Evolutionary conservation across 2,329 filamentous ascomycete genomes (phyloP).

Genomic region (Coniochaeta pulveracea): DNA sequence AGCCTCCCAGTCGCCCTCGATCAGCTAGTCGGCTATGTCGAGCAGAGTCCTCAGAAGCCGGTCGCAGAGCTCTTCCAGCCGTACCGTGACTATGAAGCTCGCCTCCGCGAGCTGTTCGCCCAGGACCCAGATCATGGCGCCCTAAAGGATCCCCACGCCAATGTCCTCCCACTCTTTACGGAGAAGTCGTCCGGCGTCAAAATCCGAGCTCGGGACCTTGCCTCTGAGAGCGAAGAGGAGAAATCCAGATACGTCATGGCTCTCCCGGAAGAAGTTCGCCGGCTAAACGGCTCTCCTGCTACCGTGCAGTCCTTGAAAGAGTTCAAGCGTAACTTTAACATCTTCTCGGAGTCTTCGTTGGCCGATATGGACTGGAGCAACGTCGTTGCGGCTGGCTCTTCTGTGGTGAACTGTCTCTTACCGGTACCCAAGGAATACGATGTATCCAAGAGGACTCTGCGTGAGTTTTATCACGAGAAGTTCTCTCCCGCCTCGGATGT

Average conservation of each 20-base stretch:
- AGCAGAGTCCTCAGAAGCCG: constrained; percentile 37
- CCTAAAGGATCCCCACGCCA: constrained; percentile 45
- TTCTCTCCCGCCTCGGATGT: constrained; percentile 78
- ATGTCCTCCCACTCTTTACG: constrained; percentile 56
- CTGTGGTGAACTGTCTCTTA: constrained; percentile 68
- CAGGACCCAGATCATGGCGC: constrained; percentile 51
- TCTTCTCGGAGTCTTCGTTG: constrained; percentile 73
- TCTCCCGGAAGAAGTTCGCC: constrained; percentile 49
- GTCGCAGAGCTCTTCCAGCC: constrained; percentile 50
- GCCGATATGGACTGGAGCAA: constrained; percentile 72
- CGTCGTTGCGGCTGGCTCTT: constrained; percentile 69
- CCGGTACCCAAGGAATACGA: constrained; percentile 54
- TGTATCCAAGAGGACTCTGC: constrained; percentile 48
- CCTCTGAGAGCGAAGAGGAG: constrained; percentile 45
- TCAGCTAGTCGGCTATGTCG: constrained; percentile 40
- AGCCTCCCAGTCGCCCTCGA: constrained; percentile 32
- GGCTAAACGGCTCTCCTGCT: constrained; percentile 50
- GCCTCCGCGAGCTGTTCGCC: constrained; percentile 56
- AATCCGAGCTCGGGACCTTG: constrained; percentile 49
- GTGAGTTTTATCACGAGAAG: constrained; percentile 71
- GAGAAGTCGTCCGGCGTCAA: constrained; percentile 44
- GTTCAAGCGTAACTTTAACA: constrained; percentile 67
- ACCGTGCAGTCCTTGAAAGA: constrained; percentile 55
- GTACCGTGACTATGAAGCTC: constrained; percentile 56
- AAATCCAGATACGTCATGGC: constrained; percentile 60